phyloP scores from a whole-genome alignment of 768 basidiomycete genomes.

The Candolleomyces efflorescens region DNA sequence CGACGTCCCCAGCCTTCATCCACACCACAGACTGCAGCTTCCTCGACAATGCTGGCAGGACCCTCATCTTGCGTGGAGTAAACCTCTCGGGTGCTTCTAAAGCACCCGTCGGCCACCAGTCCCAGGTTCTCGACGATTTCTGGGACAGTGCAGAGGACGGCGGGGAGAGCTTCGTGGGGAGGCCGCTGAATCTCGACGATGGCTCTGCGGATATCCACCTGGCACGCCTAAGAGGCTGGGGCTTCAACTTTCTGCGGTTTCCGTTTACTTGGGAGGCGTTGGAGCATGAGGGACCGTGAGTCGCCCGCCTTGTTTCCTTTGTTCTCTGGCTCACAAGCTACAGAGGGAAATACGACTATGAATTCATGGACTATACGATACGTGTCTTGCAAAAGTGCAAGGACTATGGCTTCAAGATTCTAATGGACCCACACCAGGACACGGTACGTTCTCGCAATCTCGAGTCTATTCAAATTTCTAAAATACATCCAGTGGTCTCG shows the following conservation, averaged over 20 bases:
- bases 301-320: constrained; percentile 18
- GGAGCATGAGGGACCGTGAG: constrained; percentile 94
- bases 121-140: constrained; percentile 66
- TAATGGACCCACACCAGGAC: constrained; percentile 96
- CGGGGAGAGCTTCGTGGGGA: constrained; percentile 65
- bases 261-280: constrained; percentile 94
- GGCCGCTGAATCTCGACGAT: constrained; percentile 82
- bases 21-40: constrained; percentile 69
- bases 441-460: constrained; percentile 50
- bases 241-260: constrained; percentile 83
- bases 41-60: constrained; percentile 70
- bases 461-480: neutral
- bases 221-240: constrained; percentile 84
- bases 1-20: constrained; percentile 46
- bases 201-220: constrained; percentile 84
- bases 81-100: constrained; percentile 92
- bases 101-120: constrained; percentile 68
- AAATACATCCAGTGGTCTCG: constrained; percentile 76
- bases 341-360: constrained; percentile 86
- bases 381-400: constrained; percentile 87
- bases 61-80: constrained; percentile 85
- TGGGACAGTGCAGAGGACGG: constrained; percentile 78
- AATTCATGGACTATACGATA: constrained; percentile 90
- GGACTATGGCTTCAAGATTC: constrained; percentile 86
- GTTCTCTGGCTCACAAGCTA: constrained; percentile 1